Evolutionary conservation across 192 early-diverging fungal genomes (phyloP), one percentile per base, ranked within the genome.

Genomic region (Fimicolochytrium jonesii): DNA sequence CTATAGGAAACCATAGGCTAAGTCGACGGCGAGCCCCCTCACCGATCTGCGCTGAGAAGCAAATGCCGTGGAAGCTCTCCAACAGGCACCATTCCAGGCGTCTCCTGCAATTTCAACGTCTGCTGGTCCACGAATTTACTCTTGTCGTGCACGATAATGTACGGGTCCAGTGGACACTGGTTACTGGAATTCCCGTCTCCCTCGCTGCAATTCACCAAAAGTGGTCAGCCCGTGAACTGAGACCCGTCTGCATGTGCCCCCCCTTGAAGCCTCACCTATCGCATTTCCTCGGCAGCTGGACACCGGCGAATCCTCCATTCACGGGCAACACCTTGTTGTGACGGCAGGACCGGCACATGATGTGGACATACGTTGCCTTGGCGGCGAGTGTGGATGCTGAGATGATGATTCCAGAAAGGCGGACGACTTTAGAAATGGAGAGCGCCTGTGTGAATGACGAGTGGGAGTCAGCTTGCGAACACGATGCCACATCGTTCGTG

Each of bases 61-160:
- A 93, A 88, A 72, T 97, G 95, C 29, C 97, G 88, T 34, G 97
- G 97, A 34, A 99, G 79, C 70, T 99, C 97, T 64, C 97, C 97
- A 0, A 96, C 92, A 3, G 97, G 97, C 13, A 99, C 92, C 73
- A 94, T 89, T 49, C 95, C 97, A 9, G 93, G 92, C 15, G 92
- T 85, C 71, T 99, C 97, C 69, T 99, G 97, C 52, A 99, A 81
- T 74, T 99, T 99, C 56, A 99, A 79, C 6, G 87, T 86, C 76
- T 99, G 97, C 69, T 93, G 90, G 78, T 99, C 97, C 26, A 98
- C 87, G 76, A 96, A 99, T 62, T 75, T 82, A 69, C 88, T 95
- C 67, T 93, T 94, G 78, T 99, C 93, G 61, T 95, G 93, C 33
- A 94, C 83, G 46, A 99, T 88, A 28, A 94, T 76, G 70, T 87